Evolutionary conservation across 345 rosid genomes (phyloP).

Genomic region (Pelargonium nanum): DNA sequence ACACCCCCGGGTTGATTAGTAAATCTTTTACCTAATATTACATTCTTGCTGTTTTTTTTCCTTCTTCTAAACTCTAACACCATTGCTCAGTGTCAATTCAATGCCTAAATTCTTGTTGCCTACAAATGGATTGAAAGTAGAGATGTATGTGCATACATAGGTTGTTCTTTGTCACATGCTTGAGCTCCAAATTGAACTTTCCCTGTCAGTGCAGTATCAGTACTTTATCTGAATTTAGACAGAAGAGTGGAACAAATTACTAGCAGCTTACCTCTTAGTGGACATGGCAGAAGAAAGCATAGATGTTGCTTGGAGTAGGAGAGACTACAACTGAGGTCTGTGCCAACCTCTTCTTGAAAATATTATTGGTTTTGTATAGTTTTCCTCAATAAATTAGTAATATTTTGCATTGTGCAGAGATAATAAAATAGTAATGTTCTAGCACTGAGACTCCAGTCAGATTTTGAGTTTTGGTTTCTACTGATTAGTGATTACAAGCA

Average conservation of each 20-base stretch:
- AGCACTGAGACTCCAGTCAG: constrained; percentile 58
- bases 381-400: no score
- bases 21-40: no score
- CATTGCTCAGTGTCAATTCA: no score
- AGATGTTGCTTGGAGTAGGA: constrained; percentile 48
- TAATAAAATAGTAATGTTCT: constrained; percentile 39
- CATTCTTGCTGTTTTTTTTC: no score
- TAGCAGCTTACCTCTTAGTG: constrained; percentile 46
- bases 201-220: constrained; percentile 47
- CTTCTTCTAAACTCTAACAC: no score
- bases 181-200: constrained; percentile 40
- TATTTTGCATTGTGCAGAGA: neutral
- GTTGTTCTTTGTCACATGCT: constrained; percentile 46
- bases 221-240: neutral
- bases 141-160: constrained; percentile 24
- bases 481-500: no score
- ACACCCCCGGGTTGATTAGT: no score
- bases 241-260: neutral
- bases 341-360: neutral
- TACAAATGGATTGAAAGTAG: neutral
- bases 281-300: constrained; percentile 49
- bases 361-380: neutral
- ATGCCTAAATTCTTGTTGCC: neutral
- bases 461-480: constrained; percentile 43
- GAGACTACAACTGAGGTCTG: constrained; percentile 26